A percentile compares a stretch with the other conserved stretches of the same genome.
phyloP scores from a whole-genome alignment of 139 green algal species.

The Chlamydomonas eustigma region DNA sequence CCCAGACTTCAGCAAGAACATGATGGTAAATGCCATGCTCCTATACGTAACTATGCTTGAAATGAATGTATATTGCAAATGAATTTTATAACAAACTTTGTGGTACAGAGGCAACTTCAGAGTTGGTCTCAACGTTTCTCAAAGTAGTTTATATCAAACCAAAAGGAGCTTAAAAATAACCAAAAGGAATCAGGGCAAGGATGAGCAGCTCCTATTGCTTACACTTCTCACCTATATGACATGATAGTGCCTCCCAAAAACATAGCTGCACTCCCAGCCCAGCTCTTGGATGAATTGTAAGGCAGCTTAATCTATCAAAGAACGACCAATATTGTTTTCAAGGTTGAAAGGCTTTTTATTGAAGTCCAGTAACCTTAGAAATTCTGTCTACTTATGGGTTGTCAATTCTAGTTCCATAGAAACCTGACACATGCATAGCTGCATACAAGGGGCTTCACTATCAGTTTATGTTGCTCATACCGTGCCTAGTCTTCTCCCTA shows the following conservation, averaged over 20 bases:
- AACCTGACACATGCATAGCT: neutral
- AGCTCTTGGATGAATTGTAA: constrained; percentile 84
- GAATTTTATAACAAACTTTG: neutral
- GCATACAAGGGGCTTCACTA: no score
- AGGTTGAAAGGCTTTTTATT: no score
- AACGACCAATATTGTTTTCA: no score
- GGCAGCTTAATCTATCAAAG: constrained; percentile 65
- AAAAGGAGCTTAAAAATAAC: neutral
- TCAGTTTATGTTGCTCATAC: neutral
- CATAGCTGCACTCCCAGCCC: constrained; percentile 85
- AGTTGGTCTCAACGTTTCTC: neutral
- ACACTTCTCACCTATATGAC: constrained; percentile 33
- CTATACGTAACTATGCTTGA: neutral
- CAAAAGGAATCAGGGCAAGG: neutral
- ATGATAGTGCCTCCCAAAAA: constrained; percentile 57
- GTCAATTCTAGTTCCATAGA: neutral
- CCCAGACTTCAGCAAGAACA: neutral
- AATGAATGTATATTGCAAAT: neutral
- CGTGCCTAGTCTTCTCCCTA: constrained; percentile 68
- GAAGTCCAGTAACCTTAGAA: neutral
- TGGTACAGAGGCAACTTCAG: neutral
- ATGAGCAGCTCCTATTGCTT: neutral
- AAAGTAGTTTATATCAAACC: neutral
- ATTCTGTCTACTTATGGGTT: neutral
- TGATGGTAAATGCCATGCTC: neutral